Percentiles rank a stretch among this genome's conserved stretches.
Conservation (phyloP, 1,139 yeast genomes). For the Debaryomyces fabryi region DNA sequence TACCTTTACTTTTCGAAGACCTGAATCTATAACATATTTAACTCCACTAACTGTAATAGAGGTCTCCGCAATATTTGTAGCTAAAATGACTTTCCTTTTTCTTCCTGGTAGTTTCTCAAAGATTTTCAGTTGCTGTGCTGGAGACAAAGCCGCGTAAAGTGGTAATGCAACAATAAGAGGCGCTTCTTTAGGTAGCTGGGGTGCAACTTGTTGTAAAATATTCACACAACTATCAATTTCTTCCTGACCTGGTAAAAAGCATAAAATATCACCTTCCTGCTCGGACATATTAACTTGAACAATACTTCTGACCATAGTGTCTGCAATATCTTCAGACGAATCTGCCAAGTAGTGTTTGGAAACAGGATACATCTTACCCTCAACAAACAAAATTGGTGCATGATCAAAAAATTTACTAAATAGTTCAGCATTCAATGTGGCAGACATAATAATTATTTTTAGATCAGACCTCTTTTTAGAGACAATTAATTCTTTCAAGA, state of each 20-base stretch:
- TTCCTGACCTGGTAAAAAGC: slow-evolving; percentile 95
- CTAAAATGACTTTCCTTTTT: slow-evolving; percentile 80
- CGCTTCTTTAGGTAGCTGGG: slow-evolving; percentile 69
- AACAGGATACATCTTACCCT: slow-evolving; percentile 90
- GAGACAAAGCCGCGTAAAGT: slow-evolving; percentile 90
- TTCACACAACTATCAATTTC: slow-evolving; percentile 88
- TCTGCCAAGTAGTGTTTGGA: slow-evolving; percentile 62
- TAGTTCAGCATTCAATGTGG: slow-evolving; percentile 91
- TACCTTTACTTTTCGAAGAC: slow-evolving; percentile 87
- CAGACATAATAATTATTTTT: slow-evolving; percentile 81
- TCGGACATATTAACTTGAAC: slow-evolving; percentile 81
- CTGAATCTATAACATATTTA: slow-evolving; percentile 91
- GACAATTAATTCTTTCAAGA: slow-evolving; percentile 65
- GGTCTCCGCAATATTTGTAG: slow-evolving; percentile 97
- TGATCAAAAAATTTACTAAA: slow-evolving; percentile 76
- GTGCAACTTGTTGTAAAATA: slow-evolving; percentile 61
- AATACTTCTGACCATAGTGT: slow-evolving; percentile 71
- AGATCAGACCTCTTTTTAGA: slow-evolving; percentile 55
- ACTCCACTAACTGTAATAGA: slow-evolving; percentile 96
- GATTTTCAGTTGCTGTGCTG: slow-evolving; percentile 76
- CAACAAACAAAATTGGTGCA: slow-evolving; percentile 82
- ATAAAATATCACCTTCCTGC: slow-evolving; percentile 82
- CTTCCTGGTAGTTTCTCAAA: slow-evolving; percentile 62
- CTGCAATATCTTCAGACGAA: slow-evolving; percentile 77
- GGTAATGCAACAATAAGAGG: slow-evolving; percentile 81